These are phyloP conservation scores for Fusarium brevicatenulatum DNA, from an alignment of 2,329 filamentous ascomycete genomes.

Conservation along the genomic window DNA sequence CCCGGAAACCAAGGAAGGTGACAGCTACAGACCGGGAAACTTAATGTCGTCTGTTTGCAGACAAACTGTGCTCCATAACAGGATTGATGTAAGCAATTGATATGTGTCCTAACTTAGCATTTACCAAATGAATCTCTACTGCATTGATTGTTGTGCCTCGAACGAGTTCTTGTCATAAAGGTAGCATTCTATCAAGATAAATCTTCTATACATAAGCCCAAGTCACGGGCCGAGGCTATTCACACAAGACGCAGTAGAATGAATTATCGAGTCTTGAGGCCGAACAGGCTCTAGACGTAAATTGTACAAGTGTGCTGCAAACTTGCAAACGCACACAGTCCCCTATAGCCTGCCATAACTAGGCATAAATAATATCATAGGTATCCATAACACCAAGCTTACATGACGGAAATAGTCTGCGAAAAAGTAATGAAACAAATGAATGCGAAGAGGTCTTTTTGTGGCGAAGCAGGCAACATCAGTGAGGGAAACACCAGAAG, in stretches of 20 bases:
- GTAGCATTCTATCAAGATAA: not conserved
- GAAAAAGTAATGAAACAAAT: slow-evolving; percentile 16
- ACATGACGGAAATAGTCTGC: slow-evolving; percentile 32
- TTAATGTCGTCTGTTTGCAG: not conserved
- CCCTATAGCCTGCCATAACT: slow-evolving; percentile 23
- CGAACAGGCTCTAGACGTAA: slow-evolving; percentile 15
- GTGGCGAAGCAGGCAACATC: not conserved
- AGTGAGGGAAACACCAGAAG: slow-evolving; percentile 1
- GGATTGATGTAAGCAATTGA: not conserved
- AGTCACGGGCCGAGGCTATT: not conserved
- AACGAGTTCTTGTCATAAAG: not conserved
- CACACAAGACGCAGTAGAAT: not conserved
- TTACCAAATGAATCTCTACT: not conserved
- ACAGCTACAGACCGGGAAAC: not conserved
- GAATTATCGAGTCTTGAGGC: slow-evolving; percentile 11
- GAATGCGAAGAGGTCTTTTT: slow-evolving; percentile 11
- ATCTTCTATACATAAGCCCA: not conserved
- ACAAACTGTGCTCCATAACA: not conserved
- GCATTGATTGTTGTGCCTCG: not conserved
- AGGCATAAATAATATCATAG: slow-evolving; percentile 39
- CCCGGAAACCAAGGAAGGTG: not conserved
- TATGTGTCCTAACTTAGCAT: not conserved
- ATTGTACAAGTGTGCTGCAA: slow-evolving; percentile 34
- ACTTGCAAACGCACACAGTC: slow-evolving; percentile 10
- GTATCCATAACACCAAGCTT: slow-evolving; percentile 53